Base-by-base conservation (phyloP, 2,329 filamentous ascomycete genomes). In the Clonostachys byssicola region DNA sequence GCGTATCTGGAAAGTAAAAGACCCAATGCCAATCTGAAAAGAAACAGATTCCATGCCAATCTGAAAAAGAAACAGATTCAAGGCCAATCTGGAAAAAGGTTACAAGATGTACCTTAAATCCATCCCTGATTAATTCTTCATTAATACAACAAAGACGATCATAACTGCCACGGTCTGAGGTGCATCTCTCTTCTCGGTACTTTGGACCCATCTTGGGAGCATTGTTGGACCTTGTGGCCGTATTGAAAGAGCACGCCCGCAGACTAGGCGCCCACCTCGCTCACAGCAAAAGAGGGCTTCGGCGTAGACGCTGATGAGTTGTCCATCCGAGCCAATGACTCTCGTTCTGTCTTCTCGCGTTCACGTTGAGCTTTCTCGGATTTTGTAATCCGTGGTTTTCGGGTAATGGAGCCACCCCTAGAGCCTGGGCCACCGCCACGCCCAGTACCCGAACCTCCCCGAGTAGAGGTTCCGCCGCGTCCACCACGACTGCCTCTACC, bases 381-480 rank as follows among this genome's bases (percentile, higher is more conserved):
- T 64, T 96, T 96, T 38, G 88, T 94, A 55, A 90, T 85, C 40
- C 92, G 85, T 45, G 90, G 89, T 65, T 95, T 95, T 55, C 91
- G 79, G 17, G 86, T 81, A 1, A 86, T 84, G 12, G 80, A 76
- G 41, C 88, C 88, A 45, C 88, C 88, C 40, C 89, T 80, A 35
- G 88, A 89, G n/a, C 86, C 86, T 10, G 86, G 83, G 6, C 75
- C 76, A 34, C 74, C 74, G 18, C 67, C 73, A 43, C 73, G 70
- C n/a, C 71, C 70, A 7, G 65, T 63, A 35, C 68, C 70, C 38
- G 62, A 55, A 48, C 68, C 69, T 36, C 67, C 68, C 33, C 88
- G 80, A 18, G 85, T 79, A 2, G 83, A 80, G 23, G 79, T 78
- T 46, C 84, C 83, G 43, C 85, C 80, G 23, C 85, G 66, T 5